A percentile compares a stretch with the other conserved stretches of the same genome.
These are phyloP conservation scores for Vigna angularis DNA, from an alignment of 306 rosid genomes.

Conservation along the genomic window DNA sequence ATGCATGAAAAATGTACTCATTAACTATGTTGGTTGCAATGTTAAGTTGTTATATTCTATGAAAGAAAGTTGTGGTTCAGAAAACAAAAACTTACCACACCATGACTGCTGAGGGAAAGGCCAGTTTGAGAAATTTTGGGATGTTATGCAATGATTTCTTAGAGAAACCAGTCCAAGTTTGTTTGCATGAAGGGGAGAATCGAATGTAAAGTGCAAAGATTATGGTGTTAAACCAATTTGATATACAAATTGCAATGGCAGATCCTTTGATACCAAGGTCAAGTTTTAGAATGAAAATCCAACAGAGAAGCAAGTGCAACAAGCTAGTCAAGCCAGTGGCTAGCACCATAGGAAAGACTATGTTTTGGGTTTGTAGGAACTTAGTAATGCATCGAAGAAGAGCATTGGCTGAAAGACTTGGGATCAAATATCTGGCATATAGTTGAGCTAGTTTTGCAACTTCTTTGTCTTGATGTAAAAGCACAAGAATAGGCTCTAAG, in stretches of 20 bases:
- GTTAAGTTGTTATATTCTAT: neutral
- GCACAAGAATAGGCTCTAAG: conserved; percentile 55
- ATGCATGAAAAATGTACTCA: neutral
- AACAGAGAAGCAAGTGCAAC: conserved; percentile 57
- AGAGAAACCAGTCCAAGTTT: conserved; percentile 78
- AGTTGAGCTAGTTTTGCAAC: conserved; percentile 63
- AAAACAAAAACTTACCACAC: conserved; percentile 43
- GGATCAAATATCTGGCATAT: conserved; percentile 66
- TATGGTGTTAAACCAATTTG: conserved; percentile 65
- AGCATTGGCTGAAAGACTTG: conserved; percentile 64
- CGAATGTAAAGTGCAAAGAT: conserved; percentile 59
- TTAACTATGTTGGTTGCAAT: neutral
- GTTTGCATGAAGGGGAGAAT: conserved; percentile 61
- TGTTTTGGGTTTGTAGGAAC: conserved; percentile 76
- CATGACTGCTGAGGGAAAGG: conserved; percentile 75
- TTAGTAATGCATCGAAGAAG: conserved; percentile 65
- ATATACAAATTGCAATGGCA: conserved; percentile 65
- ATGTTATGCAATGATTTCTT: conserved; percentile 56
- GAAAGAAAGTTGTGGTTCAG: neutral
- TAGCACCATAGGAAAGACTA: conserved; percentile 75
- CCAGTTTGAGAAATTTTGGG: conserved; percentile 56
- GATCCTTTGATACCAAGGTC: conserved; percentile 71
- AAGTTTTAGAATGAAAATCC: conserved; percentile 65
- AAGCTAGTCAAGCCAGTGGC: conserved; percentile 54
- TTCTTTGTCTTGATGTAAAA: conserved; percentile 57